Conservation (phyloP, 2,329 filamentous ascomycete genomes). For the Periconia sp. region DNA sequence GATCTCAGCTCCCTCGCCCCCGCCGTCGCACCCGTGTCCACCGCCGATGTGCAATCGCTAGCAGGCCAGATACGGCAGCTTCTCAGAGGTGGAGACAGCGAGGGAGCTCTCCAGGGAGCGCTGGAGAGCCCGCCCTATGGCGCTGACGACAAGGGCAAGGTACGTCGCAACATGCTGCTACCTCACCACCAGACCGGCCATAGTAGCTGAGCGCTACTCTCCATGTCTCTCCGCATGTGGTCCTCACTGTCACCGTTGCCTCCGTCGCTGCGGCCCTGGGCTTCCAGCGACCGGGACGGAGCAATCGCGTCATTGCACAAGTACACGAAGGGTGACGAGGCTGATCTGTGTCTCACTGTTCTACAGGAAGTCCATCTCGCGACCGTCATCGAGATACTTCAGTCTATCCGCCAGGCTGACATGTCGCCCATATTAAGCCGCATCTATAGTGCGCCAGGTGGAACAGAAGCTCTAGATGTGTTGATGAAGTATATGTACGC, state of each 20-base stretch:
- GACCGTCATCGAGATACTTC: slow-evolving; percentile 89
- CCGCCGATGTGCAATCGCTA: slow-evolving; percentile 78
- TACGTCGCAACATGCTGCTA: slow-evolving; percentile 40
- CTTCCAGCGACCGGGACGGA: slow-evolving; percentile 29
- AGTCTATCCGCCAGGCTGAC: slow-evolving; percentile 94
- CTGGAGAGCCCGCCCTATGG: slow-evolving; percentile 83
- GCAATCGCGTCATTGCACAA: slow-evolving; percentile 23
- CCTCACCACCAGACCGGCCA: slow-evolving; percentile 16
- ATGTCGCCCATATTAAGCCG: slow-evolving; percentile 88
- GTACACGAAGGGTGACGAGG: slow-evolving; percentile 23
- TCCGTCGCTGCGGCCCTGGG: slow-evolving; percentile 28
- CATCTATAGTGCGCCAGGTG: slow-evolving; percentile 79
- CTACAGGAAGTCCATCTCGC: slow-evolving; percentile 81
- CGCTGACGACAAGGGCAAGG: slow-evolving; percentile 60
- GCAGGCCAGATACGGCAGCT: slow-evolving; percentile 85
- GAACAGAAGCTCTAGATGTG: slow-evolving; percentile 85
- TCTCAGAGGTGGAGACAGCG: slow-evolving; percentile 82
- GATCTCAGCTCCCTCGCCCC: slow-evolving; percentile 84
- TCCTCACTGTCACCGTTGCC: slow-evolving; percentile 19
- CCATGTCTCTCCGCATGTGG: slow-evolving; percentile 30
- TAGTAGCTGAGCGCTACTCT: slow-evolving; percentile 20
- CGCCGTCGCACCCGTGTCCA: slow-evolving; percentile 73
- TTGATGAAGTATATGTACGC: slow-evolving; percentile 97
- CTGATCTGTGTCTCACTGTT: slow-evolving; percentile 32
- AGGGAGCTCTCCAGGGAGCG: slow-evolving; percentile 83